These are phyloP conservation scores for Fusarium sp. DNA, from an alignment of 2,329 filamentous ascomycete species.

Conservation along the genomic window DNA sequence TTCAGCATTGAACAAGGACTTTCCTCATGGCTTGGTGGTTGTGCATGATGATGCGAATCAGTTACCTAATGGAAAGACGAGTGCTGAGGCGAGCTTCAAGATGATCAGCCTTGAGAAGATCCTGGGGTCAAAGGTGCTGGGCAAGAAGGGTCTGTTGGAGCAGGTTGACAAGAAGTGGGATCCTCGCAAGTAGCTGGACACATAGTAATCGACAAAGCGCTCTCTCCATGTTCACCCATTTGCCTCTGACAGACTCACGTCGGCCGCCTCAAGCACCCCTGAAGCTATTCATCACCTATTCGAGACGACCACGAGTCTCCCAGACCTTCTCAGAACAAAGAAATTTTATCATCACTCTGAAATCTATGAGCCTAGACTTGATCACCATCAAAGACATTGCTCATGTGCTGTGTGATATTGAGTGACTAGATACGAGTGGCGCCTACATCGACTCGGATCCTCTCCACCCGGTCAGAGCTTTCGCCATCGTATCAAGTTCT, in stretches of 20 bases:
- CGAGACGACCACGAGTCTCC: not conserved
- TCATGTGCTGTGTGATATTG: constrained; percentile 14
- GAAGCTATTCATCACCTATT: constrained; percentile 28
- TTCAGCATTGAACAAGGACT: constrained; percentile 58
- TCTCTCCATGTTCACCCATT: not conserved
- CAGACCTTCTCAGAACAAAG: constrained; percentile 11
- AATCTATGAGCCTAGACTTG: not conserved
- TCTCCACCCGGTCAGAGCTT: not conserved
- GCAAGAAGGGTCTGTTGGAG: constrained; percentile 50
- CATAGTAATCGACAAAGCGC: not conserved
- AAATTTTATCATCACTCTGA: fast-evolving
- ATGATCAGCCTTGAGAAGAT: constrained; percentile 61
- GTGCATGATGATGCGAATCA: constrained; percentile 70
- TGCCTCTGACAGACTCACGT: not conserved
- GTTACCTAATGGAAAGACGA: constrained; percentile 61
- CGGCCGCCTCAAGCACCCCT: not conserved
- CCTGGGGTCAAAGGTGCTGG: constrained; percentile 51
- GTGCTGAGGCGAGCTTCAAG: constrained; percentile 66
- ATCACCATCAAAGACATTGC: constrained; percentile 2
- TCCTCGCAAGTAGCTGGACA: constrained; percentile 50
- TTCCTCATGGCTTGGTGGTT: constrained; percentile 63
- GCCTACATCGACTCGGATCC: not conserved
- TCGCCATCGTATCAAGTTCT: not conserved
- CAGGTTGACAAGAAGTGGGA: constrained; percentile 59
- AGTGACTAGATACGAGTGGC: constrained; percentile 5